These are phyloP conservation scores for Apiospora koreana DNA, from an alignment of 2,329 filamentous ascomycete genomes.

Conservation along the genomic window DNA sequence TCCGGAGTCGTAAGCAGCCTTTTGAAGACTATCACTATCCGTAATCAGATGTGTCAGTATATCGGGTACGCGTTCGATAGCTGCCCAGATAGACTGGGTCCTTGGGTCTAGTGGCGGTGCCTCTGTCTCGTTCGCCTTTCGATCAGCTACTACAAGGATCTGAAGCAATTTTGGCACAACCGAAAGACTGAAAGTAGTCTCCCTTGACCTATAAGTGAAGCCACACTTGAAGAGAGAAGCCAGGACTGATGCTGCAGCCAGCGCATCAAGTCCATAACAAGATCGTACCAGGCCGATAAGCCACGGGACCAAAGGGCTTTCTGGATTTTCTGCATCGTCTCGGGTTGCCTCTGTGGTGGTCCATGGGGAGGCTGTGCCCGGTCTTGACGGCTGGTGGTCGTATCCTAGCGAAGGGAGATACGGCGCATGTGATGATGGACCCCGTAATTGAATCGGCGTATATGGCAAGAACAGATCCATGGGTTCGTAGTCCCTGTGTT, in stretches of 20 bases:
- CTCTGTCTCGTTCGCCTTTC: slow-evolving; percentile 38
- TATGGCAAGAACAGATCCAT: slow-evolving; percentile 68
- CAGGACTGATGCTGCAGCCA: slow-evolving; percentile 70
- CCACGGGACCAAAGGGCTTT: slow-evolving; percentile 74
- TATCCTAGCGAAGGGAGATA: slow-evolving; percentile 57
- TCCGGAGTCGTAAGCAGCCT: slow-evolving; percentile 71
- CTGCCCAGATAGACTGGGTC: slow-evolving; percentile 27
- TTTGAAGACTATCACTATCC: slow-evolving; percentile 78
- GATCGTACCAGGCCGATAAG: slow-evolving; percentile 65
- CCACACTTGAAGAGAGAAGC: slow-evolving; percentile 70
- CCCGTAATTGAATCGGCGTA: slow-evolving; percentile 42
- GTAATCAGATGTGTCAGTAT: slow-evolving; percentile 78
- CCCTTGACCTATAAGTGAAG: slow-evolving; percentile 63
- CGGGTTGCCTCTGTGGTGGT: slow-evolving; percentile 27
- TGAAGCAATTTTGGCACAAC: slow-evolving; percentile 70
- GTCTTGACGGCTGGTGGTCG: slow-evolving; percentile 27
- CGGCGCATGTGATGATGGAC: slow-evolving; percentile 34
- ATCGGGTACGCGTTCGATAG: slow-evolving; percentile 72
- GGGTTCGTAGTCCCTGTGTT: slow-evolving; percentile 48
- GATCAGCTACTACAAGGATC: slow-evolving; percentile 58
- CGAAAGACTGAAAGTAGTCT: slow-evolving; percentile 64
- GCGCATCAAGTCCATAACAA: slow-evolving; percentile 56
- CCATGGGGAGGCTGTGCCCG: slow-evolving; percentile 25
- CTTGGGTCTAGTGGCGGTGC: slow-evolving; percentile 37
- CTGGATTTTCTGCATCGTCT: slow-evolving; percentile 56